Conservation (phyloP, 1,139 yeast species). For the Debaryomyces sp. region DNA sequence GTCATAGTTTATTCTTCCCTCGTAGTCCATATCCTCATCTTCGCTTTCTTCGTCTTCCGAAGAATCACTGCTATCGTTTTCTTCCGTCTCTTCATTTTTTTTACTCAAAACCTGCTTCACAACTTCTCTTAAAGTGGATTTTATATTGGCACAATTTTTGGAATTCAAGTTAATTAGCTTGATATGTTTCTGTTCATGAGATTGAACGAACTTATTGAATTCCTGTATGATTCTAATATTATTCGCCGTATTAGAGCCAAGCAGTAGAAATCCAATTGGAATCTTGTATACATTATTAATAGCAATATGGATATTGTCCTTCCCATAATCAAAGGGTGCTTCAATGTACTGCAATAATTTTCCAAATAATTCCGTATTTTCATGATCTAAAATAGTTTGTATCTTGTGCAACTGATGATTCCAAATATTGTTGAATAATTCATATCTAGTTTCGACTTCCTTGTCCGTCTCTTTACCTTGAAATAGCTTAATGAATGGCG, state of each 20-base stretch:
- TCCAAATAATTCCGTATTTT: conserved; percentile 41
- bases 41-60: conserved; percentile 13
- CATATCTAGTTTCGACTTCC: conserved; percentile 38
- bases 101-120: conserved; percentile 32
- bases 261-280: conserved; percentile 47
- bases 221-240: conserved; percentile 51
- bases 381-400: conserved; percentile 36
- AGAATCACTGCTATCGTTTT: conserved; percentile 4
- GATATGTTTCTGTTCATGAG: conserved; percentile 12
- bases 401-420: conserved; percentile 37
- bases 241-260: conserved; percentile 62
- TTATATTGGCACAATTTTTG: conserved; percentile 45
- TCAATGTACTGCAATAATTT: conserved; percentile 33
- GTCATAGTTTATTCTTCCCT: conserved; percentile 46
- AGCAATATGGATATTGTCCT: conserved; percentile 7
- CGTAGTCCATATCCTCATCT: conserved; percentile 12
- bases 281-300: conserved; percentile 22
- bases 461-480: conserved; percentile 42
- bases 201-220: conserved; percentile 30
- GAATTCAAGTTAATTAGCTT: conserved; percentile 43
- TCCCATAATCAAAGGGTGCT: conserved; percentile 5
- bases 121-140: conserved; percentile 40
- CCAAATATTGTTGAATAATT: conserved; percentile 45
- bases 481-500: conserved; percentile 41
- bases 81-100: conserved; percentile 8